Base-by-base conservation (phyloP, 2,329 filamentous ascomycete genomes). In the Fusarium metavorans region DNA sequence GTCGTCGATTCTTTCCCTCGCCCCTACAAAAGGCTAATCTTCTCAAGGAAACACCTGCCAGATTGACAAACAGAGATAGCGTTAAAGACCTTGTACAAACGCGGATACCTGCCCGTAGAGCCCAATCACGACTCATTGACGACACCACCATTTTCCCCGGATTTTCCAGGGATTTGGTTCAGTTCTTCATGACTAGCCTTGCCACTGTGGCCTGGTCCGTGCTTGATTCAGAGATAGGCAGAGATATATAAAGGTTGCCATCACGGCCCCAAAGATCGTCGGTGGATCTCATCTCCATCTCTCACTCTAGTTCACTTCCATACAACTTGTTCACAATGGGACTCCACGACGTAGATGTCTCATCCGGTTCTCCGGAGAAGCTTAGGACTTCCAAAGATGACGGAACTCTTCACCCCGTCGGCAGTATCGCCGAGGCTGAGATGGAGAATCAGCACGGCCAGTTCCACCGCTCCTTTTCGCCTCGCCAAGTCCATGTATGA, bases 401-500 rank as follows among this genome's bases (percentile, higher is more conserved):
- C 13, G 56, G 25, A 25, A 27, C 50, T 27, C 43, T 74, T 2
- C 43, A 62, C 11, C 39, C 60, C 30, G 52, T 59, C 27, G 41
- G 57, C 37, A 75, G 69, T 18, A 45, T 69, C 16, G 66, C 56
- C 1, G 72, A 74, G 27, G 63, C 60, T 2, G 60, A 64, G 25
- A 59, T 68, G 11, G 73, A 73, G 37, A 39, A 45, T 16, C 64
- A 68, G 11, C 58, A 74, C 45, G 75, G 75, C 10, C 43, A 72
- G 23, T 72, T 77, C 20, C 75, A 76, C 34, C 67, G 75, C n/a
- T 76, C 65, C 18, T 77, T 77, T 14, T 71, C 67, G 6, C 71
- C 71, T 13, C 64, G 69, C 6, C 74, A 77, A 64, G 70, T 77
- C 6, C 74, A 77, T 27, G 75, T 68, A 71, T 54, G 70, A 27